Base-by-base conservation (phyloP, 768 basidiomycete species). In the Hypholoma sublateritium region DNA sequence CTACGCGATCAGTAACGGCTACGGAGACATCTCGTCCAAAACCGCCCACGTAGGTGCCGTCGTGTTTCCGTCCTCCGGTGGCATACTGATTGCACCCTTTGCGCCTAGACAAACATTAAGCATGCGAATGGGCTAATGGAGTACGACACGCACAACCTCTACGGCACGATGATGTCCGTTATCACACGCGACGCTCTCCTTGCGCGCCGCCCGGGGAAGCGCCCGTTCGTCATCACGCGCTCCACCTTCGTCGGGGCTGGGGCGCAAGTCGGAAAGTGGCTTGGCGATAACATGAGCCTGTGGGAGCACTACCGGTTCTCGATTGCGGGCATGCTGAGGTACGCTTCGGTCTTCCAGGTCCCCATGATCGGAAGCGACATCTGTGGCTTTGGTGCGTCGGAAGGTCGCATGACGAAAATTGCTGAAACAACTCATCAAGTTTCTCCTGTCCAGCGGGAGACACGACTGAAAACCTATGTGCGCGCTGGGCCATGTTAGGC, bases 361-460 rank as follows among this genome's bases (percentile, higher is more conserved):
- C 89, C 89, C 0, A 87, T 91, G 87, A 82, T 89, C 34, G 89
- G 89, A 2, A 81, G 82, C 47, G 90, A 93, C 69, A 85, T 88
- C 55, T 89, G 85, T 63, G 87, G 86, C 2, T 87, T 79, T 67
- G 79, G 83, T 83, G 5, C 28, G 9, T 32, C 28, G 28, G 28
- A 32, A 32, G 28, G 9, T 32, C 9, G 28, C 9, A 1, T 9
- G 9, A 9, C 28, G 28, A 32, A 32, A 9, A 9, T 5, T 32
- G n/a, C 28, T 9, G 9, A 9, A 32, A 32, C 9, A 32, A 9
- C 28, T 32, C 28, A 32, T 32, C 6, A 32, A 9, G 28, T 32
- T 32, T 32, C 9, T 32, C 5, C 28, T 32, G 28, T 32, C 28
- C 28, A 32, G 6, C 28, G 28, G 9, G 71, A 0, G 77, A 89